Percentiles rank a stretch among this genome's conserved stretches.
Evolutionary conservation across 2,329 filamentous ascomycete species (phyloP).

Genomic region (Pezicula neosporulosa): DNA sequence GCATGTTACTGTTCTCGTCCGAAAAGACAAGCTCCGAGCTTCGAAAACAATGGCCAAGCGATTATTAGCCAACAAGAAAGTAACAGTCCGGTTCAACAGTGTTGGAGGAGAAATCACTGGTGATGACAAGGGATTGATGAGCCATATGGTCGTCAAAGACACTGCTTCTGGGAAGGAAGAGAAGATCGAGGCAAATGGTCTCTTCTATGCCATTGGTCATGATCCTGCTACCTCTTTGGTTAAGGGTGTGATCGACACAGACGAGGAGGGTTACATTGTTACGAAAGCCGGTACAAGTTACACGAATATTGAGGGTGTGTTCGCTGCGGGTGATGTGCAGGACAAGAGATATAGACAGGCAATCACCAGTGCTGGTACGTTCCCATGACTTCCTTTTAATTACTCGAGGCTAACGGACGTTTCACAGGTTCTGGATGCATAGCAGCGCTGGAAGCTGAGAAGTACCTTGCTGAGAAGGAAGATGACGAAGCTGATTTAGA

Average conservation of each 20-base stretch:
- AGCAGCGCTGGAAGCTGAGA: constrained; percentile 93
- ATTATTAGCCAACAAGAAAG: constrained; percentile 79
- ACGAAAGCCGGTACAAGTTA: constrained; percentile 85
- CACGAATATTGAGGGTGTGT: constrained; percentile 88
- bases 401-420: constrained; percentile 14
- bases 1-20: constrained; percentile 91
- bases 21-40: constrained; percentile 81
- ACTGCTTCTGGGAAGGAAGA: constrained; percentile 71
- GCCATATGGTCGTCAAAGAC: constrained; percentile 79
- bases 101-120: constrained; percentile 81
- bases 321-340: constrained; percentile 95
- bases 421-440: constrained; percentile 81
- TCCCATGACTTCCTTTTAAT: not conserved
- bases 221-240: constrained; percentile 89
- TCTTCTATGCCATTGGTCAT: constrained; percentile 97
- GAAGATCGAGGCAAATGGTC: constrained; percentile 82
- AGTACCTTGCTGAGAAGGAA: constrained; percentile 71
- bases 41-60: constrained; percentile 90
- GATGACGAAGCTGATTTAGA: constrained; percentile 28
- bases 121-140: constrained; percentile 84
- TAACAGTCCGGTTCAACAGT: constrained; percentile 84
- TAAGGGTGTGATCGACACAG: constrained; percentile 84
- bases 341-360: constrained; percentile 98
- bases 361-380: constrained; percentile 91
- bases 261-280: constrained; percentile 85